A percentile compares a stretch with the other conserved stretches of the same genome.
Evolutionary conservation across 2,329 filamentous ascomycete species (phyloP).

Genomic region (Blastomyces silverae): DNA sequence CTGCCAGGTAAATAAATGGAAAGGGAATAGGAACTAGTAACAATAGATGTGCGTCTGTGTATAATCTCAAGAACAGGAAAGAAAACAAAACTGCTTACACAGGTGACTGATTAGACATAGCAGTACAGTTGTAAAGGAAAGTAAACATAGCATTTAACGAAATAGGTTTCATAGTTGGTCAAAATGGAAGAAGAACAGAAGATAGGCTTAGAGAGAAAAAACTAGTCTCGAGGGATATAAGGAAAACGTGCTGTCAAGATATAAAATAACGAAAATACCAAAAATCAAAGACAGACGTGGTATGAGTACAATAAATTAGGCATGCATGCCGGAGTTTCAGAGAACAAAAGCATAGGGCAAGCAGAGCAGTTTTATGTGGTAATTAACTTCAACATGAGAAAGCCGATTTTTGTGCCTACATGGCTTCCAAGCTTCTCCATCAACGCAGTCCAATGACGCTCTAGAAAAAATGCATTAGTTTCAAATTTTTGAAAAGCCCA

Average conservation of each 20-base stretch:
- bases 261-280: neutral
- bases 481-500: neutral
- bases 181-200: neutral
- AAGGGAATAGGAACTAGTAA: neutral
- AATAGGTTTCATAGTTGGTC: neutral
- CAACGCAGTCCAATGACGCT: slow-evolving; percentile 75
- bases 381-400: neutral
- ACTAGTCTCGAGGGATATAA: neutral
- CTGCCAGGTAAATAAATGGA: neutral
- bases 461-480: slow-evolving; percentile 37
- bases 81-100: neutral
- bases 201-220: neutral
- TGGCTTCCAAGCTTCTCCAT: slow-evolving; percentile 17
- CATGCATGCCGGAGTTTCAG: slow-evolving; percentile 11
- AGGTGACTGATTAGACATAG: neutral
- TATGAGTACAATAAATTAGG: slow-evolving; percentile 23
- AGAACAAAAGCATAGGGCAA: slow-evolving; percentile 12
- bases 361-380: neutral
- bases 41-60: neutral
- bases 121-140: neutral
- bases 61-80: slow-evolving; percentile 4
- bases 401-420: neutral
- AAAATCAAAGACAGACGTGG: slow-evolving; percentile 2
- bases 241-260: slow-evolving; percentile 1
- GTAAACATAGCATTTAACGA: neutral